These are phyloP conservation scores for Linnemannia schmuckeri DNA, from an alignment of 192 early-diverging fungal genomes.

Conservation along the genomic window DNA sequence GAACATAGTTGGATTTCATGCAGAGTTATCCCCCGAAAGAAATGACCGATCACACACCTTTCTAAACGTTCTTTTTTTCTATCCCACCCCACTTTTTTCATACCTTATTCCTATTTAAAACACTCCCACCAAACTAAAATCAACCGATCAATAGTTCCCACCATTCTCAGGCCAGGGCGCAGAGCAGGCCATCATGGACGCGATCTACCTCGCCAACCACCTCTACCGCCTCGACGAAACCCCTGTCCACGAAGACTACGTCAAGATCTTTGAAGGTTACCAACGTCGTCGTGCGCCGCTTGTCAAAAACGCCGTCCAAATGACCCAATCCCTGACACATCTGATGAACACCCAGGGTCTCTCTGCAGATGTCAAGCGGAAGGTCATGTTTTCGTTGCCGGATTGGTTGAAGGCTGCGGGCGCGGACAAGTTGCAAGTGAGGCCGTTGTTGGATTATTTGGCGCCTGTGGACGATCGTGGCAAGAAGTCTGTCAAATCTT, in stretches of 20 bases:
- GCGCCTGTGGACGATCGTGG: conserved; percentile 33
- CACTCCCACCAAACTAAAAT: too few relatives aligned
- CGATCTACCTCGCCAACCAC: conserved; percentile 30
- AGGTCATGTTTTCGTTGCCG: conserved; percentile 34
- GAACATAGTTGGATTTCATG: too few relatives aligned
- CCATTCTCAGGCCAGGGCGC: conserved; percentile 48
- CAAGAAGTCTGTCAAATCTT: conserved; percentile 10
- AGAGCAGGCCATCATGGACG: conserved; percentile 48
- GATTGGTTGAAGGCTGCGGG: conserved; percentile 11
- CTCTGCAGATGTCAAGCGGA: conserved; percentile 39
- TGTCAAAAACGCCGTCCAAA: conserved; percentile 26
- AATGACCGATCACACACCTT: too few relatives aligned
- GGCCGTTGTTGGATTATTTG: conserved; percentile 36
- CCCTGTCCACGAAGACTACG: conserved; percentile 19
- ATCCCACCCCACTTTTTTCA: background rate
- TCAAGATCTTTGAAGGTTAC: conserved; percentile 26
- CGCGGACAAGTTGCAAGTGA: conserved; percentile 34
- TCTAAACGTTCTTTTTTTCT: background rate
- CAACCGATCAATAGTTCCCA: conserved; percentile 12
- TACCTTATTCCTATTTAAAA: background rate
- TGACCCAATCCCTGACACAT: conserved; percentile 31
- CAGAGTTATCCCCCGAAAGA: too few relatives aligned
- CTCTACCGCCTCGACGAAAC: conserved; percentile 22
- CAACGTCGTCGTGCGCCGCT: background rate
- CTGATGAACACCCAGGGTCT: conserved; percentile 42